Percentiles rank a stretch among this genome's conserved stretches.
These are phyloP conservation scores for Drechslerella coelobrocha DNA, from an alignment of 2,329 filamentous ascomycete species.

Conservation along the genomic window DNA sequence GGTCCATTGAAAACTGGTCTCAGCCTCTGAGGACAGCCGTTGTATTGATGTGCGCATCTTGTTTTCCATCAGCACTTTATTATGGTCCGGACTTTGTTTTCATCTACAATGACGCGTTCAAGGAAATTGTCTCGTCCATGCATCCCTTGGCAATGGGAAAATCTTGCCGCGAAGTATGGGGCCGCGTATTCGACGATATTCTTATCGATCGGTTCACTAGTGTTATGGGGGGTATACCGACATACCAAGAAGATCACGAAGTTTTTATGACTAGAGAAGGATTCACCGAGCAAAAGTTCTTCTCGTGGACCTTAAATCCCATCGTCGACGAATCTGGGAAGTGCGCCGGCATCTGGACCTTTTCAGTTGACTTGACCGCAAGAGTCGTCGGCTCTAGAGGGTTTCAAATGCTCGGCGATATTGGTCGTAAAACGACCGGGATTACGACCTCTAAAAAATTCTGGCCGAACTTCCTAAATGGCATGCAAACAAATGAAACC, in stretches of 20 bases:
- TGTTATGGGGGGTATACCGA: slow-evolving; percentile 73
- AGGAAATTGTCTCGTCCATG: slow-evolving; percentile 74
- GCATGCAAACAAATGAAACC: slow-evolving; percentile 29
- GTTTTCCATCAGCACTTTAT: slow-evolving; percentile 77
- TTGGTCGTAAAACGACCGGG: slow-evolving; percentile 65
- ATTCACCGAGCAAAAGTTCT: slow-evolving; percentile 52
- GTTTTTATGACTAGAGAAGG: slow-evolving; percentile 74
- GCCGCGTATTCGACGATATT: slow-evolving; percentile 67
- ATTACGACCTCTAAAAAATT: slow-evolving; percentile 44
- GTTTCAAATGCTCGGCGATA: slow-evolving; percentile 52
- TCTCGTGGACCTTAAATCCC: slow-evolving; percentile 52
- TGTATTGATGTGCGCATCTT: slow-evolving; percentile 77
- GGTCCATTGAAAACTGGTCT: slow-evolving; percentile 76
- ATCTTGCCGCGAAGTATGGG: slow-evolving; percentile 74
- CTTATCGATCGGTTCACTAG: slow-evolving; percentile 64
- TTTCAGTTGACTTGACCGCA: slow-evolving; percentile 52
- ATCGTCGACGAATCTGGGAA: slow-evolving; percentile 45
- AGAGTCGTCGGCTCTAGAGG: slow-evolving; percentile 52
- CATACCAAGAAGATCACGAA: slow-evolving; percentile 78
- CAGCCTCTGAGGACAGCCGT: slow-evolving; percentile 75
- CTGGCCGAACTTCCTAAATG: slow-evolving; percentile 50
- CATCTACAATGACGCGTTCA: slow-evolving; percentile 76
- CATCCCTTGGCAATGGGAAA: slow-evolving; percentile 76
- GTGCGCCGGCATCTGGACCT: slow-evolving; percentile 47
- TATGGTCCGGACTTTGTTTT: slow-evolving; percentile 72